Evolutionary conservation across 805 yeast species (phyloP).

Genomic region (Spathaspora arborariae): DNA sequence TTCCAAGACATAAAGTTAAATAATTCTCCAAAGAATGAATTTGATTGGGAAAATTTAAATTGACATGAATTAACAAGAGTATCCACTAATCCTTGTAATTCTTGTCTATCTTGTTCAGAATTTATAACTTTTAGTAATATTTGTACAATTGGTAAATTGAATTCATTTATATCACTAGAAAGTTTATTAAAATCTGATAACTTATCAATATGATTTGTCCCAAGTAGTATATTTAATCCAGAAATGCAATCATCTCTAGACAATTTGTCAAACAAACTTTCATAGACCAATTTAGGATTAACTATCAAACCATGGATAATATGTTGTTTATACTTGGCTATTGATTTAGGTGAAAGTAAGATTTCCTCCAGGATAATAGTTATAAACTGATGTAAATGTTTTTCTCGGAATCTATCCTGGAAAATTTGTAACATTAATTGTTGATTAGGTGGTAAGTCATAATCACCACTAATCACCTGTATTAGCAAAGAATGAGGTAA

Average conservation of each 20-base stretch:
- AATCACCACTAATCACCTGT: neutral
- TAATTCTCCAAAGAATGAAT: conserved; percentile 39
- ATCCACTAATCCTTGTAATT: conserved; percentile 13
- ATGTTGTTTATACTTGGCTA: conserved; percentile 3
- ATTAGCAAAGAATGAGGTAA: neutral
- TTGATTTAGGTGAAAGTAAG: neutral
- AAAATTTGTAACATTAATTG: conserved; percentile 3
- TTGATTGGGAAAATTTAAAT: conserved; percentile 24
- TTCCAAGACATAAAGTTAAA: conserved; percentile 31
- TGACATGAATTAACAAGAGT: conserved; percentile 16
- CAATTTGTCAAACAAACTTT: conserved; percentile 16
- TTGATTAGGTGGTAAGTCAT: conserved; percentile 4
- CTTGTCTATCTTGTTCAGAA: conserved; percentile 10
- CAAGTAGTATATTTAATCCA: conserved; percentile 16
- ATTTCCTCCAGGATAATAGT: conserved; percentile 4
- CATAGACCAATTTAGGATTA: conserved; percentile 19
- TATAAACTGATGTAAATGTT: neutral
- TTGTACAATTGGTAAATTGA: conserved; percentile 33
- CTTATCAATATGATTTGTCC: neutral
- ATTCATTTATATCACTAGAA: conserved; percentile 23
- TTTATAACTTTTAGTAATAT: conserved; percentile 21
- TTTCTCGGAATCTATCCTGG: conserved; percentile 3
- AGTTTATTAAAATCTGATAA: conserved; percentile 15
- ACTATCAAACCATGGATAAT: conserved; percentile 13
- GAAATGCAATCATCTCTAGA: conserved; percentile 13